These are phyloP conservation scores for Papilionanthe hybrid DNA, from an alignment of 116 monocot genomes.

Conservation along the genomic window DNA sequence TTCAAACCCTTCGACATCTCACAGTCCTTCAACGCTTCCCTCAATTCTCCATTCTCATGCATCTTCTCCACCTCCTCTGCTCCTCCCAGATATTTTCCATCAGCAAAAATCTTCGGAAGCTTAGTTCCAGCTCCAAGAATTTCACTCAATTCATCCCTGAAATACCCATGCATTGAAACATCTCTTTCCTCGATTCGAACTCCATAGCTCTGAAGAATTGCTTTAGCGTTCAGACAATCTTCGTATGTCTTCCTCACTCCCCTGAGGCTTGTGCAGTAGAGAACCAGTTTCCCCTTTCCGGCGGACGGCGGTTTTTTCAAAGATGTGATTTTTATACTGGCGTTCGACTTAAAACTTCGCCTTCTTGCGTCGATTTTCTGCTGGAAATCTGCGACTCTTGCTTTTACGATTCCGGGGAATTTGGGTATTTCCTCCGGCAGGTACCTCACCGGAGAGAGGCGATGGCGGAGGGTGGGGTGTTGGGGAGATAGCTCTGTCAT, in stretches of 20 bases:
- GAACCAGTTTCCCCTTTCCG: constrained; percentile 12
- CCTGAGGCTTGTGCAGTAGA: constrained; percentile 26
- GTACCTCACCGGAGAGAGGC: constrained; percentile 8
- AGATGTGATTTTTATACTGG: background rate
- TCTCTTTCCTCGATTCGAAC: constrained; percentile 22
- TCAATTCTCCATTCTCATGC: constrained; percentile 30
- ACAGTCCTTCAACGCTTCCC: constrained; percentile 19
- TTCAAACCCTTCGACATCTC: constrained; percentile 13
- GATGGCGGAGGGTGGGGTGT: constrained; percentile 16
- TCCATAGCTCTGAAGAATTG: constrained; percentile 17
- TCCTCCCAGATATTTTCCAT: constrained; percentile 20
- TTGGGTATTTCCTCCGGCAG: background rate
- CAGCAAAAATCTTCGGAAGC: constrained; percentile 29
- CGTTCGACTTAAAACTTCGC: background rate
- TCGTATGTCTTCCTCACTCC: constrained; percentile 28
- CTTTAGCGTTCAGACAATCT: constrained; percentile 13
- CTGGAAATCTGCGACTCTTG: constrained; percentile 49
- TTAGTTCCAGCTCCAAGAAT: constrained; percentile 19
- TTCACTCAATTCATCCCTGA: constrained; percentile 36
- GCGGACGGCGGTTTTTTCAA: constrained; percentile 10
- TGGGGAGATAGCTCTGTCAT: constrained; percentile 32
- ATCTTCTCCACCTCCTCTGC: constrained; percentile 28
- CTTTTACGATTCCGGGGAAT: constrained; percentile 37
- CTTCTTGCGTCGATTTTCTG: constrained; percentile 38
- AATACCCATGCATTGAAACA: constrained; percentile 24